These are phyloP conservation scores for Ceriops zippeliana DNA, from an alignment of 345 rosid genomes.

Conservation along the genomic window DNA sequence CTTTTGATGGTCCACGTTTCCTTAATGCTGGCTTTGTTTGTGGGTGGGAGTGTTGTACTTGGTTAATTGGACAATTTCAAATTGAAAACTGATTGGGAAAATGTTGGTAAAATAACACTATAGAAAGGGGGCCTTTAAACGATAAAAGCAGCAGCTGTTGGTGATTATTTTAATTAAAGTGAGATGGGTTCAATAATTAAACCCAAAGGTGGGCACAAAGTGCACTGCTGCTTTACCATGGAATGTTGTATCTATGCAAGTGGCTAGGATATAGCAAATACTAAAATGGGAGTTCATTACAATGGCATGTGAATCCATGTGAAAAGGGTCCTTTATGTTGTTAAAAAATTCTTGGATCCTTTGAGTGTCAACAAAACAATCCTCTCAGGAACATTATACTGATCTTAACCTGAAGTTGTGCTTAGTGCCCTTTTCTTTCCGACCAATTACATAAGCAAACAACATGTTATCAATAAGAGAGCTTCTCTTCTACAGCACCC, in stretches of 20 bases:
- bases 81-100: conserved; percentile 16
- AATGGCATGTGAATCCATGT: conserved; percentile 58
- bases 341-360: conserved; percentile 21
- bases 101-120: conserved; percentile 18
- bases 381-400: conserved; percentile 16
- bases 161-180: conserved; percentile 16
- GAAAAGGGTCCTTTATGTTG: conserved; percentile 57
- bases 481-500: background rate
- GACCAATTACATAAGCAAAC: no score
- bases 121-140: conserved; percentile 9
- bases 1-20: conserved; percentile 43
- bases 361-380: conserved; percentile 23
- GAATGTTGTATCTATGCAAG: conserved; percentile 25
- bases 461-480: no score
- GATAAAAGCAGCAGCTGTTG: conserved; percentile 16
- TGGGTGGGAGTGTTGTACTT: conserved; percentile 31
- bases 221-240: conserved; percentile 28
- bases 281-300: conserved; percentile 22
- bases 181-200: conserved; percentile 11
- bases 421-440: conserved; percentile 7
- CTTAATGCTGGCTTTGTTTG: conserved; percentile 35
- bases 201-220: conserved; percentile 24
- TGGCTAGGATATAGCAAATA: conserved; percentile 15
- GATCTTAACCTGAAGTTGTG: conserved; percentile 17
- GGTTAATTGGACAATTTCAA: conserved; percentile 27